Evolutionary conservation across 1,284 basidiomycete genomes (phyloP).

Genomic region (Rhizoctonia solani): DNA sequence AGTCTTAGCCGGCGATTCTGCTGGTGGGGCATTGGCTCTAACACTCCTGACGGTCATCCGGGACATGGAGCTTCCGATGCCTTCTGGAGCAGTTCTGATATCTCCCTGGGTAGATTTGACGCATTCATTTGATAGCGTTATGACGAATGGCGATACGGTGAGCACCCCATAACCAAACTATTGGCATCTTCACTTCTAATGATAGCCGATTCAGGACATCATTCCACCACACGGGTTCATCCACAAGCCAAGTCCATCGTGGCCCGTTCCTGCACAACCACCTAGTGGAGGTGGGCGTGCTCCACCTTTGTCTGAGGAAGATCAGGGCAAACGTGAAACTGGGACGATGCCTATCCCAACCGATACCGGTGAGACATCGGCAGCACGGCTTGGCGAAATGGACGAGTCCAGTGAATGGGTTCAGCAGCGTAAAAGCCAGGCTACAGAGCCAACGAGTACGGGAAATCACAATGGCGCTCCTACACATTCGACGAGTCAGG

Average conservation of each 20-base stretch:
- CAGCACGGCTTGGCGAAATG: conserved; percentile 1
- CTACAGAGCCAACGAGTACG: background rate
- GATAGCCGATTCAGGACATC: conserved; percentile 59
- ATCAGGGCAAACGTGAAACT: background rate
- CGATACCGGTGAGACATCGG: conserved; percentile 11
- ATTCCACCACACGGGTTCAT: conserved; percentile 66
- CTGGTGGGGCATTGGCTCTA: conserved; percentile 87
- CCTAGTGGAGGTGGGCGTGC: conserved; percentile 19
- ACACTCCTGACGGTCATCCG: conserved; percentile 75
- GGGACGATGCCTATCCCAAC: conserved; percentile 29
- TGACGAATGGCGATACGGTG: conserved; percentile 52
- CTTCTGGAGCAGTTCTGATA: conserved; percentile 38
- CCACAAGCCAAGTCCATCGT: conserved; percentile 59
- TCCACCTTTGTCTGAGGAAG: background rate
- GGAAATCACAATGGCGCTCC: background rate
- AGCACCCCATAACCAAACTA: conserved; percentile 25
- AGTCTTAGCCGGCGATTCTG: conserved; percentile 89
- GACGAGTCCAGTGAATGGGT: conserved; percentile 31
- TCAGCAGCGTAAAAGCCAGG: background rate
- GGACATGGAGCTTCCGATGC: conserved; percentile 72
- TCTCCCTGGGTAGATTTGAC: conserved; percentile 40
- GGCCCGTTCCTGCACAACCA: conserved; percentile 51
- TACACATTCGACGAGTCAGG: background rate
- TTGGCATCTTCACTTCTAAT: conserved; percentile 6
- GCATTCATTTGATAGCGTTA: conserved; percentile 54